A percentile compares a stretch with the other conserved stretches of the same genome.
These are phyloP conservation scores for Luzula sylvatica DNA, from an alignment of 176 grass and related monocot species.

Conservation along the genomic window DNA sequence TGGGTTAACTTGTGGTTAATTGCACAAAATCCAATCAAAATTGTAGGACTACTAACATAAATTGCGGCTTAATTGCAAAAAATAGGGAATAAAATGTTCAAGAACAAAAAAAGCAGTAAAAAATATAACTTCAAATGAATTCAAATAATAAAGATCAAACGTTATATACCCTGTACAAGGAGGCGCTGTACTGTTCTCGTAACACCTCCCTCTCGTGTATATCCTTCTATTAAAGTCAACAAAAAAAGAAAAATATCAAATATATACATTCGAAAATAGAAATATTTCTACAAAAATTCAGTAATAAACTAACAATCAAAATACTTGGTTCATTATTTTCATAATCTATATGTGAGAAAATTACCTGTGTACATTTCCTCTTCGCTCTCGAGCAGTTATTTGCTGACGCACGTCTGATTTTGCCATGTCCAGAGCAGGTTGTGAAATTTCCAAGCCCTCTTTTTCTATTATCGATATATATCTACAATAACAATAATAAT, in stretches of 20 bases:
- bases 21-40: neutral
- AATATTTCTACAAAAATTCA: too few species aligned
- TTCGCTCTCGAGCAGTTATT: slow-evolving; percentile 38
- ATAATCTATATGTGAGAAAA: neutral
- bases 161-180: slow-evolving; percentile 77
- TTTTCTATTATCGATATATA: slow-evolving; percentile 35
- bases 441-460: slow-evolving; percentile 66
- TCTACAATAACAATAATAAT: slow-evolving; percentile 8
- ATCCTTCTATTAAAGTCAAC: slow-evolving; percentile 37
- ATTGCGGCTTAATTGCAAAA: too few species aligned
- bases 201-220: slow-evolving; percentile 56
- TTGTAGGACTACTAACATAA: too few species aligned
- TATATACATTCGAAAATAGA: too few species aligned
- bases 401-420: slow-evolving; percentile 65
- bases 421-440: slow-evolving; percentile 50
- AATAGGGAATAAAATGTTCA: neutral
- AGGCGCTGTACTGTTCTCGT: slow-evolving; percentile 54
- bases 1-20: too few species aligned
- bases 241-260: neutral
- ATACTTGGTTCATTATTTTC: neutral
- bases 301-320: too few species aligned
- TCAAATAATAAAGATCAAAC: neutral
- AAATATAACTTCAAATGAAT: neutral
- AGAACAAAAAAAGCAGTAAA: neutral
- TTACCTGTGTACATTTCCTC: slow-evolving; percentile 41